Evolutionary conservation across 2,329 filamentous ascomycete genomes (phyloP).

Genomic region (Phaeophleospora eucalypticola): DNA sequence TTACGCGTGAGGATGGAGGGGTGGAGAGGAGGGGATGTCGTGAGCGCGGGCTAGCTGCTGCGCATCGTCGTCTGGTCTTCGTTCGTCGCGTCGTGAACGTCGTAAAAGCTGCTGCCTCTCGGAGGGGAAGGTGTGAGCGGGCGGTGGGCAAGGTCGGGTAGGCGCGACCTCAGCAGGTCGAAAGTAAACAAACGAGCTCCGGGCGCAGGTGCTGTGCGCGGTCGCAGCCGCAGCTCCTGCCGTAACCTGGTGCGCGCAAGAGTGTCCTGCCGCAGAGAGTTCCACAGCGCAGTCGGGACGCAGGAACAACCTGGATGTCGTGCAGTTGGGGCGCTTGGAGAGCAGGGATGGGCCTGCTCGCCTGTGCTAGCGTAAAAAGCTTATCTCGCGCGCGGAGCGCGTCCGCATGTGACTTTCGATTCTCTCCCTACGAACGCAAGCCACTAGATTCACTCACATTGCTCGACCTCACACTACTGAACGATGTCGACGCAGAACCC

Average conservation of each 20-base stretch:
- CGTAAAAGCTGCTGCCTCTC: neutral
- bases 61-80: constrained; percentile 11
- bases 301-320: neutral
- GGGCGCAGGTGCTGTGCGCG: too few relatives aligned
- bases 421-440: neutral
- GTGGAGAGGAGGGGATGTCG: neutral
- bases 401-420: neutral
- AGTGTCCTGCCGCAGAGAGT: neutral
- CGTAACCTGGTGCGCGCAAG: neutral
- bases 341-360: too few relatives aligned
- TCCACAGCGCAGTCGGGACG: neutral
- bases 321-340: neutral
- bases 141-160: neutral
- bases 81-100: constrained; percentile 6
- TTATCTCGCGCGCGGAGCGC: constrained; percentile 1
- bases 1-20: constrained; percentile 1
- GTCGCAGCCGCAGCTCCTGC: neutral
- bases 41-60: constrained; percentile 5
- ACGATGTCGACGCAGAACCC: constrained; percentile 43
- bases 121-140: neutral
- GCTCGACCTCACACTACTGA: neutral
- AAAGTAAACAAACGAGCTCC: constrained; percentile 1
- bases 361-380: constrained; percentile 1
- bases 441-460: neutral
- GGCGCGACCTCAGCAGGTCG: neutral